phyloP scores from a whole-genome alignment of 2,329 filamentous ascomycete genomes.

The Aureobasidium melanogenum region DNA sequence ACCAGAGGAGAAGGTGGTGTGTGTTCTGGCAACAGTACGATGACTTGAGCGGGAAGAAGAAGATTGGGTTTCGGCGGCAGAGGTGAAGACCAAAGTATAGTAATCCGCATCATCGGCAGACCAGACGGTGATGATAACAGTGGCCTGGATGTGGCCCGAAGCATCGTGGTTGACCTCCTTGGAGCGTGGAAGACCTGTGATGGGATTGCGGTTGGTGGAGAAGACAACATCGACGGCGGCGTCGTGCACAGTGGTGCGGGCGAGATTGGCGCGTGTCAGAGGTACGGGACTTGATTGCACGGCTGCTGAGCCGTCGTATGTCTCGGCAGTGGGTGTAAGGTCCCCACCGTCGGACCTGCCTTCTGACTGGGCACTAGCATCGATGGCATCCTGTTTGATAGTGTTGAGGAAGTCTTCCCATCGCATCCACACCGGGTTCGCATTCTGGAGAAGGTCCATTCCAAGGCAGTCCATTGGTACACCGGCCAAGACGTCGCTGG shows the following conservation, averaged over 20 bases:
- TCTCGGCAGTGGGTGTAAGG: slow-evolving; percentile 11
- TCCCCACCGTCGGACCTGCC: slow-evolving; percentile 13
- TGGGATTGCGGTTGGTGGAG: slow-evolving; percentile 37
- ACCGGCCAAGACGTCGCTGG: slow-evolving; percentile 54
- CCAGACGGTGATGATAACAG: slow-evolving; percentile 72
- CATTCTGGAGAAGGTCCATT: slow-evolving; percentile 64
- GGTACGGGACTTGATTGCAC: not conserved
- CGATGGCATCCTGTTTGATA: slow-evolving; percentile 31
- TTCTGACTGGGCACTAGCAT: slow-evolving; percentile 10
- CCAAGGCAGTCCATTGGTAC: slow-evolving; percentile 61
- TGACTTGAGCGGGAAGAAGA: slow-evolving; percentile 15
- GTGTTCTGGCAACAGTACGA: slow-evolving; percentile 35
- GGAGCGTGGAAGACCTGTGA: slow-evolving; percentile 28
- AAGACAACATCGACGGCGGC: slow-evolving; percentile 61
- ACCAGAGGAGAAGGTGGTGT: slow-evolving; percentile 27
- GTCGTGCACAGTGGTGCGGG: slow-evolving; percentile 43
- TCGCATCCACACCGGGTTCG: slow-evolving; percentile 41
- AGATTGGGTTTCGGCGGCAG: slow-evolving; percentile 28
- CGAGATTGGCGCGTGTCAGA: slow-evolving; percentile 15
- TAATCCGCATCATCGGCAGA: slow-evolving; percentile 58
- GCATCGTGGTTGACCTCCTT: slow-evolving; percentile 1
- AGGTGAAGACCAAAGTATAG: slow-evolving; percentile 68
- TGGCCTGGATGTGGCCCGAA: slow-evolving; percentile 45
- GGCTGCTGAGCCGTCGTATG: not conserved
- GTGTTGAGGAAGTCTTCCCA: slow-evolving; percentile 43